Base-by-base conservation (phyloP, 1,284 basidiomycete genomes). In the Moesziomyces aphidis region DNA sequence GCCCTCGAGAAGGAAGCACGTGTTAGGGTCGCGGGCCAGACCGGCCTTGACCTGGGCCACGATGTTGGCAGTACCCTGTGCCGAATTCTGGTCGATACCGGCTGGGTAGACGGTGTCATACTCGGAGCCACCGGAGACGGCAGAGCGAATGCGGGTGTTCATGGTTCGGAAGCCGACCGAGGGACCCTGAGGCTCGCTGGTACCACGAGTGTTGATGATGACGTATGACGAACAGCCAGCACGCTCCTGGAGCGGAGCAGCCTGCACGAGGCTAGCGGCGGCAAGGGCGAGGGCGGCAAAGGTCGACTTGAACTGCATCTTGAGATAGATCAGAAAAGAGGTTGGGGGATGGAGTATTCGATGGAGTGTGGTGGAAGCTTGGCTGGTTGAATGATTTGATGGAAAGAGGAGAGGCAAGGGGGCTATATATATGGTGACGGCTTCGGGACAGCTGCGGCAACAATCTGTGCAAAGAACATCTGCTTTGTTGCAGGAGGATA, bases 41-140 rank as follows among this genome's bases (percentile, higher is more conserved):
- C 53, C 68, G 11, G 44, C 19, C 15, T 58, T 50, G 23, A 77
- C 50, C 45, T 65, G 61, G 52, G 53, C 52, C 23, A 77, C 50
- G 11, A 77, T 77, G 64, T 83, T 80, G 8, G 22, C 17, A 5
- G 82, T 83, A 9, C 77, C 83, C 10, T 48, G 24, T 9, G 65
- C 46, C 11, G 79, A 79, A 55, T 67, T 65, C 60, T 84, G 83
- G 24, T 49, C 50, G 43, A 67, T 61, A 26, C 51, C 68, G 21
- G 83, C 82, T 3, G 82, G 44, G 70, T 84, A 84, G 55, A 83
- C 73, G 10, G 82, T 83, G 73, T 78, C 64, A 71, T 83, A 83
- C 51, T 64, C 55, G 34, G 47, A 43, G 17, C 77, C 76, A 24
- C 78, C 78, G 9, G 61, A 21, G 28, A 79, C 64, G 26, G 57